Conservation (phyloP, 108 stramenopile species). For the Schizochytrium sp. region DNA sequence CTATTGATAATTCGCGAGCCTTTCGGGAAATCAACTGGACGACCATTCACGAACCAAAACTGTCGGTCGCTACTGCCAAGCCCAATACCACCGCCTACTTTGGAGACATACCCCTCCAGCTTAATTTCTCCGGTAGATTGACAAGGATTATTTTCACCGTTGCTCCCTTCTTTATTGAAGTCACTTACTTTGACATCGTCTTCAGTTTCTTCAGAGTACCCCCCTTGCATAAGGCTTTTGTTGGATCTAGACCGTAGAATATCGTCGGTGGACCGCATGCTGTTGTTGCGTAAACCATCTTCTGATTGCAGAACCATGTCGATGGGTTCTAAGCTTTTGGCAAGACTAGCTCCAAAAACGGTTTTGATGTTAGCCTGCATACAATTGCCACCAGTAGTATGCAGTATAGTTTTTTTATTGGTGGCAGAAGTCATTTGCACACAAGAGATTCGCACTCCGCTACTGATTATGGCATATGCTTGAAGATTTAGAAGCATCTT, state of each 20-base stretch:
- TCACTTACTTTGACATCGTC: not conserved
- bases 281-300: not conserved
- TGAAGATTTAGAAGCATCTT: slow-evolving; percentile 67
- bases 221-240: no score
- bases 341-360: not conserved
- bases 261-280: no score
- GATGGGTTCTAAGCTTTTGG: not conserved
- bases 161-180: not conserved
- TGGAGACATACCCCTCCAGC: slow-evolving; percentile 83
- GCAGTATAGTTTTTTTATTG: not conserved
- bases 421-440: slow-evolving; percentile 60
- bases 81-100: slow-evolving; percentile 76
- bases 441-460: slow-evolving; percentile 68
- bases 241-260: no score
- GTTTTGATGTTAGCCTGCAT: slow-evolving; percentile 62
- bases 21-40: slow-evolving; percentile 93
- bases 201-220: not conserved
- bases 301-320: not conserved
- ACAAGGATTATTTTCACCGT: not conserved
- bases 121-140: not conserved
- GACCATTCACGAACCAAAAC: slow-evolving; percentile 91
- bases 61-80: slow-evolving; percentile 82
- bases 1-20: slow-evolving; percentile 79
- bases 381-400: slow-evolving; percentile 17
- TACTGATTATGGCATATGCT: slow-evolving; percentile 73